Evolutionary conservation across 228 moss, liverwort and hornwort genomes (phyloP).

Genomic region (Sphagnum fallax): DNA sequence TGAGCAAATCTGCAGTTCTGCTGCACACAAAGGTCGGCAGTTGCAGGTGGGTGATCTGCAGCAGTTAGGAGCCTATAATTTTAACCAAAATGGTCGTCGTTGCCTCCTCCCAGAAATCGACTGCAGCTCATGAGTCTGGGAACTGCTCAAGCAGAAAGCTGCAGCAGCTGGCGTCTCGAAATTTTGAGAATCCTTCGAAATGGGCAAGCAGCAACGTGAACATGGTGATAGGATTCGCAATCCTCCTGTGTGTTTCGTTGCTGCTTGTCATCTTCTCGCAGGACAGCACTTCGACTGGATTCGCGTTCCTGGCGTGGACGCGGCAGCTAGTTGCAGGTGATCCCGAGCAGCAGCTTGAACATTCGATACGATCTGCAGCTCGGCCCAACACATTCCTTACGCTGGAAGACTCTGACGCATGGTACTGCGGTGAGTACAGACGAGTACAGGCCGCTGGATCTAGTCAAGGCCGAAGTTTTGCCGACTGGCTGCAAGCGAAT

Average conservation of each 20-base stretch:
- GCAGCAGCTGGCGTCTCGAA: neutral
- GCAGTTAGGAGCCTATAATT: too few species aligned
- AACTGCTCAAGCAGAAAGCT: too few species aligned
- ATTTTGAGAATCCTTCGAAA: neutral
- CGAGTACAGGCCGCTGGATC: neutral
- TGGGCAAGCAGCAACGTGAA: conserved; percentile 14
- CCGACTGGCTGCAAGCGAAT: neutral
- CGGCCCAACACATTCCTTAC: neutral
- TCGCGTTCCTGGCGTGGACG: neutral
- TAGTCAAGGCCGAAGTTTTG: neutral
- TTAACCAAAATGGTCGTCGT: too few species aligned
- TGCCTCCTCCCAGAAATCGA: too few species aligned
- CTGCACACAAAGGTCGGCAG: too few species aligned
- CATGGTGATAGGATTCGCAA: conserved; percentile 15
- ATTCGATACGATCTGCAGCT: neutral
- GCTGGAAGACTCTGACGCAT: conserved; percentile 11
- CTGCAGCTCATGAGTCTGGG: too few species aligned
- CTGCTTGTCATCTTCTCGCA: neutral
- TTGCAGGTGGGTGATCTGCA: too few species aligned
- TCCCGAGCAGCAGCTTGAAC: too few species aligned
- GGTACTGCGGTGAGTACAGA: conserved; percentile 13
- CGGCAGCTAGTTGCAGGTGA: neutral
- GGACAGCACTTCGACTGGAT: neutral
- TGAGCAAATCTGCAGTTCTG: too few species aligned
- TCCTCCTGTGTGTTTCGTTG: conserved; percentile 10